Base-by-base conservation (phyloP, 2,329 filamentous ascomycete species). In the Trichoderma arundinaceum region DNA sequence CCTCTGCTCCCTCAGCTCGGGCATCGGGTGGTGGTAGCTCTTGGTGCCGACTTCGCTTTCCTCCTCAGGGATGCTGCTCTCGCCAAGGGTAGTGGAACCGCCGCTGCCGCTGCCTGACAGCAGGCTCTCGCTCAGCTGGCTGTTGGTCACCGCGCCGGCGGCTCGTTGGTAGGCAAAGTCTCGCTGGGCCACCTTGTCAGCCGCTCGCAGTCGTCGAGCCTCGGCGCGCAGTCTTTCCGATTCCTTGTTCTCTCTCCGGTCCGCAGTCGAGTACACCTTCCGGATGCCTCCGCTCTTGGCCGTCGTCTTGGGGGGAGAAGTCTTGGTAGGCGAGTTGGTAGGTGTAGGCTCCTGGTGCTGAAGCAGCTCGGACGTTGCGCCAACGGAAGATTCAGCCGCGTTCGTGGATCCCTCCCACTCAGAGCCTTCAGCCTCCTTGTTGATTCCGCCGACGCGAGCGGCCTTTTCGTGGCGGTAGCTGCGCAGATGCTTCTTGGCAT, bases 401-500 rank as follows among this genome's bases (percentile, higher is more conserved):
- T 86, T 88, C 17, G 84, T 87, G 12, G 83, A 86, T 51, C 91
- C 92, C 74, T 96, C 91, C 84, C 92, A 96, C 70, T 87, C 82
- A 67, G 88, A 91, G 67, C 89, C 91, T 71, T 97, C 94, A 49
- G 89, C 84, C 70, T 90, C 84, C 72, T 90, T 89, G 79, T 98
- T 98, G 76, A 98, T 81, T 19, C 94, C 94, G 41, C 94, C 94
- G 1, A 98, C 93, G 59, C 91, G 86, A 0, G 94, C 94, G 1
- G 92, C 82, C 76, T 90, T 92, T 80, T 98, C 94, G 74, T 92
- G 85, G 28, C 94, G 91, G 81, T 98, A 98, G 39, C 87, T 87
- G 66, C 90, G 87, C 64, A 98, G 86, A 67, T 95, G 90, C 53
- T 87, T 81, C 71, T 88, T 82, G 28, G 86, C 88, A 60, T 82